Base-by-base conservation (phyloP, 371 early-diverging fungal genomes). In the Mortierella sp. region DNA sequence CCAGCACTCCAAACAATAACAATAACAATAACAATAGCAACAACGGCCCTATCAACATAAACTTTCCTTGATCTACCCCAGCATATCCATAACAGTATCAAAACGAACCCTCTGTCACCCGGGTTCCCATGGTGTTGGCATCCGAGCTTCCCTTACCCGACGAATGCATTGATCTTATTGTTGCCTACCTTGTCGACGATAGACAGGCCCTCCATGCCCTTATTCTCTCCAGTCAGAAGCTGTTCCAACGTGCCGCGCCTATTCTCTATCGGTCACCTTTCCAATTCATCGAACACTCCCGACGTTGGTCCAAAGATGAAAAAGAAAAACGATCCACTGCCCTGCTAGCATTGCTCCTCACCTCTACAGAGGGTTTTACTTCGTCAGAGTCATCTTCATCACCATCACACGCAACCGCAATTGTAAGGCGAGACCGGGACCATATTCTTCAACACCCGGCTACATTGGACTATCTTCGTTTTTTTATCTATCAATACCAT, bases 161-260 rank as follows among this genome's bases (percentile, higher is more conserved):
- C 73, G 83, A 81, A 75, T 73, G 69, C 37, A 70, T 75, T 70
- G 83, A 81, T 64, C 73, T 72, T 40, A 75, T 81, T 63, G 22
- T 81, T 26, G 70, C 70, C 58, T 75, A 81, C 63, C 73, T 72
- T 28, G 70, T 72, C 60, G 66, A 75, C 57, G 70, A 81, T 30
- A 66, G 68, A 26, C 65, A 68, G 45, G 52, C 76, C 52, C 76
- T 81, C 63, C 73, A 75, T 73, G 76, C 76, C 32, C 76, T 81
- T 60, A 60, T 75, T 24, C 66, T 68, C 63, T 65, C 83, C 1
- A 60, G 73, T n/a, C 69, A 66, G 26, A 75, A 65, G 37, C 73
- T 81, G 35, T 75, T 75, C 54, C 51, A 66, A 39, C 69, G 83
- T 22, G 40, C 83, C 5, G 70, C 65, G 11, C 83, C 83, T 12